Base-by-base conservation (phyloP, 345 rosid species). In the Eucalyptus sideroxylon region DNA sequence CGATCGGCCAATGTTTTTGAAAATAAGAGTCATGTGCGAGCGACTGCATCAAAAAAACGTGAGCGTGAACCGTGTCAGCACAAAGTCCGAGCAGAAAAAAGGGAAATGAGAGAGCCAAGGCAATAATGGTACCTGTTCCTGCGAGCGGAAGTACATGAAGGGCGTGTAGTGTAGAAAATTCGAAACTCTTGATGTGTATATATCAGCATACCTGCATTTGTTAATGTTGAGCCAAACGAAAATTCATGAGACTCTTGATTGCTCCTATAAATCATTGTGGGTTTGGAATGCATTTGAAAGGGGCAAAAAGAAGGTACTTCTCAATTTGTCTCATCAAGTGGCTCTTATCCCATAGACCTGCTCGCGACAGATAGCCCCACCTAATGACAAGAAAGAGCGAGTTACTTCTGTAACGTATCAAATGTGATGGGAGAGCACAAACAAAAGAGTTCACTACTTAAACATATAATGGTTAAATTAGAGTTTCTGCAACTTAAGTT, bases 281-380 rank as follows among this genome's bases (percentile, higher is more conserved):
- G 13, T 77, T 77, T 7, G 40, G 27, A 17, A 49, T 44, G 50
- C 60, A 60, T 26, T 17, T 88, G 16, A n/a, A 51, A 51, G 42
- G 83, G 87, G 86, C 88, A 89, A 59, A 13, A 2, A 86, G 77
- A n/a, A 72, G 91, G 5, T 95, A 97, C 99, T 98, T 98, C 92
- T 97, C 99, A 47, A 98, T 95, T 93, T 98, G 99, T 92, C 99
- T 93, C 98, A 97, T 98, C 95, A 98, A 94, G 88, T 98, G 99
- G 94, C 99, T 98, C 94, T 98, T 97, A 90, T 98, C 98, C 99
- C 99, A 98, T 87, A 98, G 93, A 65, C 97, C 99, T 3, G 99
- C 99, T 17, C 99, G 97, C 4, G 99, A 97, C 82, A 98, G 98
- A 92, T 91, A 98, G 56, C 98, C 99, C 99, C 99, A 97, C 95